Evolutionary conservation across 2,329 filamentous ascomycete species (phyloP), one percentile per base, ranked within the genome.

Genomic region (Triangularia verruculosa): DNA sequence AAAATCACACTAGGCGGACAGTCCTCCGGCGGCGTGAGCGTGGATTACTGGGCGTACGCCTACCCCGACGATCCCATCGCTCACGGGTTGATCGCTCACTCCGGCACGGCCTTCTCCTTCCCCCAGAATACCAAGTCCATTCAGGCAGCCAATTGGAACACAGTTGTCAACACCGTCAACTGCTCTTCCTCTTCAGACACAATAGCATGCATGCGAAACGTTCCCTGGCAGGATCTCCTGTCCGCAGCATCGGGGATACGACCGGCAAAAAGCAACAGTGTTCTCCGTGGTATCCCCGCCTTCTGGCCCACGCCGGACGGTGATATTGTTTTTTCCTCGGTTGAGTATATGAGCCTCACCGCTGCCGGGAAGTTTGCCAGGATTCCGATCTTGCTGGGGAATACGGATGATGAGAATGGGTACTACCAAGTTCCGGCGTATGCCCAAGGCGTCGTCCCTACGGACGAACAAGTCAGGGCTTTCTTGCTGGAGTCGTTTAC

Each of bases 11-110:
- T 81, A 15, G 75, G 75, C 25, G 81, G 81, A 4, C 77, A 81
- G 72, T 81, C 79, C 20, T 78, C 81, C 3, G 80, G 81, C 17
- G 72, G 68, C 20, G 73, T 78, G 0, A 71, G 76, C 0, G 78
- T 78, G 0, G 81, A 84, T 66, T 78, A 79, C 69, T 82, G 79
- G 73, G 75, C 79, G 4, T 84, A 82, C 59, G 79, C 82, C 2
- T 82, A 79, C 80, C 56, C 67, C 1, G 62, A 79, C 0, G 79
- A 84, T 51, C 80, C 82, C 5, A 84, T 85, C 24, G 76, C 78
- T n/a, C 70, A 74, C 6, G 80, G 76, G 3, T 72, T 82, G 9
- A 80, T 84, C 61, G 72, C 78, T 2, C 74, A 78, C 5, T 82
- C 81, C 39, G 82, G 75, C 58, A 80, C 77, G 2, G 79, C 76